phyloP scores from a whole-genome alignment of 306 rosid genomes.

The Ammopiptanthus mongolicus region DNA sequence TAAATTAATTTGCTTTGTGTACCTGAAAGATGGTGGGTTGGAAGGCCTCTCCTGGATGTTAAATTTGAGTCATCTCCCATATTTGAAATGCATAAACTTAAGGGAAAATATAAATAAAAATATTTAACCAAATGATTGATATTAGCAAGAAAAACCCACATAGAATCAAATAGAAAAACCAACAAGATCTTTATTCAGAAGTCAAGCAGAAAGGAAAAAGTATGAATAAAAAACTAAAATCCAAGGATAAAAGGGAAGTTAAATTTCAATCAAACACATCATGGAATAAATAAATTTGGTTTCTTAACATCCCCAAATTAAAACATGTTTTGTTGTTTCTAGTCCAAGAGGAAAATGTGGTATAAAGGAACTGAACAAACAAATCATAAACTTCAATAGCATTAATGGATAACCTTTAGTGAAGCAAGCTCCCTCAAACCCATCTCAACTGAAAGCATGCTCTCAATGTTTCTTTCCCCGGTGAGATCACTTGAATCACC shows the following conservation, averaged over 20 bases:
- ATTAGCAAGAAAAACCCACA: too few relatives aligned
- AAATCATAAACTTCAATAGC: background rate
- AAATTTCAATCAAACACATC: background rate
- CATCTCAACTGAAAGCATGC: too few relatives aligned
- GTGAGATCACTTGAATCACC: constrained; percentile 78
- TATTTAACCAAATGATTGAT: too few relatives aligned
- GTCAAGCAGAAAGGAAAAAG: background rate
- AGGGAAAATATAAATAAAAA: too few relatives aligned
- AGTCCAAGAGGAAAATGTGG: background rate
- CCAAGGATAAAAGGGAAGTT: background rate
- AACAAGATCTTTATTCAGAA: background rate
- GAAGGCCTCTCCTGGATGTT: too few relatives aligned
- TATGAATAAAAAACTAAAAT: background rate
- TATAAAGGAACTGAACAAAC: background rate
- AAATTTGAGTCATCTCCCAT: too few relatives aligned
- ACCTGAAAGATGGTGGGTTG: too few relatives aligned
- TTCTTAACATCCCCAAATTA: background rate
- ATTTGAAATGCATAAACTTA: too few relatives aligned
- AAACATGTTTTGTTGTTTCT: background rate
- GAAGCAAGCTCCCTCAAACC: constrained; percentile 81
- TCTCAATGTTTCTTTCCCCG: too few relatives aligned
- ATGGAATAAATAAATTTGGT: background rate
- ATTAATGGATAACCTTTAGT: constrained; percentile 54
- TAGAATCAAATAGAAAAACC: too few relatives aligned
- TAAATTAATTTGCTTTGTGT: too few relatives aligned